Evolutionary conservation across 2,329 filamentous ascomycete genomes (phyloP), one percentile per base, ranked within the genome.

Genomic region (Colletotrichum melonis): DNA sequence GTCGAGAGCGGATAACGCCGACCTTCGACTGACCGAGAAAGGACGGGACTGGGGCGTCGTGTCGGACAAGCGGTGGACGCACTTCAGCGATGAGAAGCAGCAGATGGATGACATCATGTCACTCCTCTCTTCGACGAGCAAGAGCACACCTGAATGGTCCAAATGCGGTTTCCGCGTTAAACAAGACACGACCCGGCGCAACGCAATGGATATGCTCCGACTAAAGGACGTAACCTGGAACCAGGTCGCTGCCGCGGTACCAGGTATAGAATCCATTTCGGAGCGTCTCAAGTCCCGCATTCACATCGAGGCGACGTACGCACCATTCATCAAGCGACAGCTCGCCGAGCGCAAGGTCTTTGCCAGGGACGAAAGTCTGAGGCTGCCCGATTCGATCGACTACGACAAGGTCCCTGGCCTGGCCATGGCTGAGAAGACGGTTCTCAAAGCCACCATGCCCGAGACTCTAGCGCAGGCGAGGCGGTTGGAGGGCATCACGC

Each of bases 1-100:
- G 56, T 91, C 95, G 2, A 93, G 97, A 75, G 93, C 97, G 58
- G 97, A 99, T 85, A 99, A 99, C 80, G 97, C 97, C 46, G 97
- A 99, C 82, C 82, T 93, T 5, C 92, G 97, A 2, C 90, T 99
- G 35, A 98, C 97, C 0, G 87, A 89, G 35, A 92, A 92, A 80
- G 97, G 95, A 11, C 91, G 92, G 69, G 85, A 88, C 16, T 94
- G 92, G 78, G 95, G 96, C 63, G 89, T 97, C 22, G 91, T 99
- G 2, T 87, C 91, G n/a, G 92, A 97, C 78, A 83, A 83, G 73
- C 92, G 97, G 60, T 99, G 97, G 97, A 79, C 81, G 2, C 85
- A 85, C 22, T 97, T 94, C 84, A 83, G 82, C 9, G 88, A 92
- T 66, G 91, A 94, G 63, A 89, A 90, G 71, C 82, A 85, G 2